A percentile compares a stretch with the other conserved stretches of the same genome.
These are phyloP conservation scores for Gloeopeniophorella convolvens DNA, from an alignment of 768 basidiomycete genomes.

Conservation along the genomic window DNA sequence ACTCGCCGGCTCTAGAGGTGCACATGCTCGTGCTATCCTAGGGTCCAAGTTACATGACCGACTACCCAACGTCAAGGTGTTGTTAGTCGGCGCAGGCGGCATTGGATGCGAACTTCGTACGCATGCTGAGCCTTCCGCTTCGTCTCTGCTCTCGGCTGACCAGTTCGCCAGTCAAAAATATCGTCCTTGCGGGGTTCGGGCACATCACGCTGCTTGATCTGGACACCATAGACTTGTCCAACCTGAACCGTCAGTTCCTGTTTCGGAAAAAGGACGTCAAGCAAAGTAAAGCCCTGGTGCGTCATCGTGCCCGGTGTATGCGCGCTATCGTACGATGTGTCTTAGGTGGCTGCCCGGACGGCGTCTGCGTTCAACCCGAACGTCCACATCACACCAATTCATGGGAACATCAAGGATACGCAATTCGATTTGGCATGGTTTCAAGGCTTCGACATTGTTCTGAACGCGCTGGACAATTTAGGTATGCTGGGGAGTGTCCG, in stretches of 20 bases:
- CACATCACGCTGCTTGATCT: slow-evolving; percentile 90
- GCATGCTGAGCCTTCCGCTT: not conserved
- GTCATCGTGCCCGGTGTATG: slow-evolving; percentile 21
- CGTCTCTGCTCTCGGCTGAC: not conserved
- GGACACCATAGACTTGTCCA: slow-evolving; percentile 97
- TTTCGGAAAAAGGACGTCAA: slow-evolving; percentile 97
- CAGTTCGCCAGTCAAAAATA: slow-evolving; percentile 73
- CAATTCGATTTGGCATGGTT: slow-evolving; percentile 92
- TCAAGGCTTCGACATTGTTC: slow-evolving; percentile 80
- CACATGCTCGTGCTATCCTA: slow-evolving; percentile 72
- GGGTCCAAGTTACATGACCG: slow-evolving; percentile 62
- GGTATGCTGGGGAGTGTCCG: slow-evolving; percentile 43
- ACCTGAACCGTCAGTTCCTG: slow-evolving; percentile 93
- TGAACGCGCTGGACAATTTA: slow-evolving; percentile 95
- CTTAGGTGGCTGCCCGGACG: slow-evolving; percentile 74
- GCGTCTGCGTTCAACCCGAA: slow-evolving; percentile 83
- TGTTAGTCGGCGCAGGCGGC: slow-evolving; percentile 93
- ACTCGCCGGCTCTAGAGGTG: slow-evolving; percentile 7
- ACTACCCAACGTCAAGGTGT: slow-evolving; percentile 58
- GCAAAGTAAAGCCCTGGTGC: slow-evolving; percentile 87
- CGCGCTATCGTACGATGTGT: not conserved
- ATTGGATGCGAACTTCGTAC: slow-evolving; percentile 94
- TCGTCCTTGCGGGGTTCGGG: slow-evolving; percentile 89
- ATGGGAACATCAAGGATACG: slow-evolving; percentile 92
- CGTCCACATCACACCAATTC: slow-evolving; percentile 80